Base-by-base conservation (phyloP, 371 early-diverging fungal species). In the Actinomortierella wolfii region DNA sequence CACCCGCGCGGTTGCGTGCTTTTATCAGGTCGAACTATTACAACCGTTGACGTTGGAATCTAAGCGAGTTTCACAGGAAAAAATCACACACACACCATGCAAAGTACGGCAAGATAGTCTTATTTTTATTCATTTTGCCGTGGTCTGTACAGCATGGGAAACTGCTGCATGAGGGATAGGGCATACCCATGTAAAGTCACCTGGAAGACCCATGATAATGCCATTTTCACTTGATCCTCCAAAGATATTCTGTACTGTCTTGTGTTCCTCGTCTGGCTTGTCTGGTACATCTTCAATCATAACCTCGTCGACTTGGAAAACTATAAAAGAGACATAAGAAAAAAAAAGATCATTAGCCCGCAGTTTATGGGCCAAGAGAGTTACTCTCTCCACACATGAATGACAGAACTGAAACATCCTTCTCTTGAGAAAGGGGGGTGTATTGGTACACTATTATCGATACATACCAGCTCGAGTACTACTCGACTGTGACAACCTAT, bases 211-310 rank as follows among this genome's bases (percentile, higher is more conserved):
- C 3, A 83, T 63, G 67, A 83, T 68, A 26, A 83, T 63, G 1
- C 84, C 86, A 51, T 84, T 84, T 53, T 86, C 86, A 54, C 83
- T 84, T 2, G 81, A 76, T 5, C 77, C 83, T 18, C 86, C 86
- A 76, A 84, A 84, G 1, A 77, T 55, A 20, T 53, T 59, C n/a
- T 51, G 29, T 2, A 62, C 41, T 5, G 67, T 77, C 46, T 71
- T 62, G 26, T 79, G 73, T n/a, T 64, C 68, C 14, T 78, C 76
- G 42, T 73, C 70, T 20, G 76, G 49, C 0, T 67, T 50, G 28
- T 62, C 56, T 9, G 69, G 60, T 21, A n/a, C n/a, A n/a, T 76
- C 51, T 7, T 66, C 60, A 21, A 54, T 56, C 3, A 67, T 58
- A 70, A 70, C 23, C 58, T 18, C 54, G 59, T 1, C 13, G 45